A percentile compares a stretch with the other conserved stretches of the same genome.
Evolutionary conservation across 1,284 basidiomycete genomes (phyloP).

Genomic region (Puccinia polysora): DNA sequence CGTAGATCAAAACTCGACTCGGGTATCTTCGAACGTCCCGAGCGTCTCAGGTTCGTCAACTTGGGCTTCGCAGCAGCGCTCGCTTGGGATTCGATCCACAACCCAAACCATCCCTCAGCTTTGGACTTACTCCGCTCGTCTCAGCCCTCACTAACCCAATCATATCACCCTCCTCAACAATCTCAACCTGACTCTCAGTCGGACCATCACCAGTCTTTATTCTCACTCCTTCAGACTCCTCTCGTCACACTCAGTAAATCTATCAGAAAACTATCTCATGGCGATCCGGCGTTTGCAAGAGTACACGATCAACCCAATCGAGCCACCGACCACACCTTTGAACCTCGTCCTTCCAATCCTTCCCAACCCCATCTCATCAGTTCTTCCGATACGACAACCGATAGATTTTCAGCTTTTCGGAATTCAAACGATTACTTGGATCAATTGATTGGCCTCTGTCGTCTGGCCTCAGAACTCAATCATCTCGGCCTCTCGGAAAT

Average conservation of each 20-base stretch:
- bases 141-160: background rate
- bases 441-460: constrained; percentile 23
- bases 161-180: background rate
- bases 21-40: constrained; percentile 19
- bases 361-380: background rate
- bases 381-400: background rate
- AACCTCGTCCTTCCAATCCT: background rate
- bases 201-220: background rate
- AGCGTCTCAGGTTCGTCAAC: constrained; percentile 27
- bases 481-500: constrained; percentile 24
- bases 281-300: background rate
- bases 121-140: too few species aligned
- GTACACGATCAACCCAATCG: constrained; percentile 18
- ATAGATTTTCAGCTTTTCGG: constrained; percentile 1
- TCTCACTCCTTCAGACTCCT: background rate
- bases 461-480: constrained; percentile 18
- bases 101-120: background rate
- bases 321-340: background rate
- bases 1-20: background rate
- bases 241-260: constrained; percentile 6
- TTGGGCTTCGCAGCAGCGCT: constrained; percentile 24
- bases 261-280: background rate
- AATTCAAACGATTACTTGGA: constrained; percentile 1
- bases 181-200: background rate
- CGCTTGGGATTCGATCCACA: constrained; percentile 10